These are phyloP conservation scores for Ceratocystiopsis sp. DNA, from an alignment of 2,329 filamentous ascomycete genomes.

Conservation along the genomic window DNA sequence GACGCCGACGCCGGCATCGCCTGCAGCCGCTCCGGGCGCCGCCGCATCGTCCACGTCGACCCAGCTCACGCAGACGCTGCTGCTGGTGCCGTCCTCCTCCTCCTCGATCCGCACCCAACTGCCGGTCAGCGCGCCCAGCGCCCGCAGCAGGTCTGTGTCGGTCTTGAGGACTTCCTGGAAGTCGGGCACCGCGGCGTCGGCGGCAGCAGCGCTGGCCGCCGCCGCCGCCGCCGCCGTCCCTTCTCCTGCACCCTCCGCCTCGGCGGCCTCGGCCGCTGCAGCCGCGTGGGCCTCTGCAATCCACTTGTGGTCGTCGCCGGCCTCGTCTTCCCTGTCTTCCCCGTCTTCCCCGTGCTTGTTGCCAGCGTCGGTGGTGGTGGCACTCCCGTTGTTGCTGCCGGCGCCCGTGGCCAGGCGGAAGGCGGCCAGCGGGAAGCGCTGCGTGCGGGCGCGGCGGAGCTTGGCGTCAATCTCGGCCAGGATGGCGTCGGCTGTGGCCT, in stretches of 20 bases:
- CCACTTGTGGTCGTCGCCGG: too few species aligned
- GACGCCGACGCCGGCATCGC: conserved; percentile 8
- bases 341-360: too few species aligned
- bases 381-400: too few species aligned
- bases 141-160: conserved; percentile 13
- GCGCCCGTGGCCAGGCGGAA: too few species aligned
- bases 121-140: conserved; percentile 22
- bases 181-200: background rate
- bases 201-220: background rate
- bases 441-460: conserved; percentile 12
- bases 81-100: conserved; percentile 10
- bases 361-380: too few species aligned
- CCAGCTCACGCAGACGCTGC: conserved; percentile 7
- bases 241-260: background rate
- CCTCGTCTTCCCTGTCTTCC: too few species aligned
- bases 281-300: too few species aligned
- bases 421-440: background rate
- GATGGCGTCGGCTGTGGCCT: conserved; percentile 18
- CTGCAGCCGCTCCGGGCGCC: conserved; percentile 4
- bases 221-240: background rate
- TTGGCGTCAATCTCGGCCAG: conserved; percentile 17
- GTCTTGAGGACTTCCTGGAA: too few species aligned
- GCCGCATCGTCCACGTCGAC: background rate
- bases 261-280: too few species aligned
- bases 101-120: conserved; percentile 17